Evolutionary conservation across 192 early-diverging fungal genomes (phyloP), one percentile per base, ranked within the genome.

Genomic region (Kappamyces sp.): DNA sequence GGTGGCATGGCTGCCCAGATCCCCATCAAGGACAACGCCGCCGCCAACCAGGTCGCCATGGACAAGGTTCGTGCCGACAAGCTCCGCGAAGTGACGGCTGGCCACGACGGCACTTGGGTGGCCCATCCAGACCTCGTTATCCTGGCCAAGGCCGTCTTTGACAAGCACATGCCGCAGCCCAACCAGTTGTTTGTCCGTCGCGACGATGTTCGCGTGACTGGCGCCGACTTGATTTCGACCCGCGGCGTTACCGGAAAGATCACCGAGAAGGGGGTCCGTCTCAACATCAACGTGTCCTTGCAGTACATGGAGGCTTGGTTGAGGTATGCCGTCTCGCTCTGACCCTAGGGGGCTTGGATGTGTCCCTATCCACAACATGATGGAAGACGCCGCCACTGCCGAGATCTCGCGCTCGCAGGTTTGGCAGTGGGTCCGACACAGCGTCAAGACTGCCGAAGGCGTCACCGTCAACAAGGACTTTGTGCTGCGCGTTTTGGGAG

Each of bases 1-100:
- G 95, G 95, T 65, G 95, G 95, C 37, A 98, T 98, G 95, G 91
- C 95, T 34, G 95, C 95, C 45, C 90, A 92, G 74, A 98, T 98
- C 69, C 95, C 95, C 54, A 94, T 98, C 85, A 94, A 94, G 84
- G 86, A 89, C 79, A 84, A 98, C 69, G 60, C 76, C 50, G 70
- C 80, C 41, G 93, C 93, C 45, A 98, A 98, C 78, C 79, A 89
- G 59, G 84, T 86, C 15, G 92, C 91, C 47, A 86, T 94, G 73
- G 78, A 81, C 68, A 95, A 95, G 82, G 95, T 98, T 45, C 85
- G 88, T 63, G 85, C 86, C 50, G 95, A 98, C 72, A 98, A 98
- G 78, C 77, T 86, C 54, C 87, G 95, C 70, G 95, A 98, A 74
- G 95, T 94, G 31, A 84, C 77, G 58, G 94, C 92, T 50, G 92